Percentiles rank a stretch among this genome's conserved stretches.
phyloP scores from a whole-genome alignment of 306 rosid species.

The Albizia julibrissin region DNA sequence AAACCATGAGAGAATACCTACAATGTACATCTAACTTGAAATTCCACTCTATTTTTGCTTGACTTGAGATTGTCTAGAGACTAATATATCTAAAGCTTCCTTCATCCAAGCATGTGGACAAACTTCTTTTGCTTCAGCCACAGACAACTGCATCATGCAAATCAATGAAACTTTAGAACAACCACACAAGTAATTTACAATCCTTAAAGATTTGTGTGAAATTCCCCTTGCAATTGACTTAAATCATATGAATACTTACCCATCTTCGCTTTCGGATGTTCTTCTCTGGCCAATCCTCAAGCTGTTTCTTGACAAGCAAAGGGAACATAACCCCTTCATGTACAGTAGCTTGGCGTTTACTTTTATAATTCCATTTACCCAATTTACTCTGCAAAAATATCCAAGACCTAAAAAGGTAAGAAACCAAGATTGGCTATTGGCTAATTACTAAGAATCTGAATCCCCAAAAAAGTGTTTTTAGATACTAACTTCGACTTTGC shows the following conservation, averaged over 20 bases:
- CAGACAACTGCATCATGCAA: slow-evolving; percentile 62
- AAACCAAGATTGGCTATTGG: background rate
- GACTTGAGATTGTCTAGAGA: slow-evolving; percentile 44
- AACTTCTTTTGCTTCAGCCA: slow-evolving; percentile 73
- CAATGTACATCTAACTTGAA: slow-evolving; percentile 35
- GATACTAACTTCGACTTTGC: slow-evolving; percentile 68
- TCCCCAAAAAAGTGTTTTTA: slow-evolving; percentile 5
- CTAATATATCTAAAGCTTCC: slow-evolving; percentile 71
- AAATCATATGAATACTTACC: slow-evolving; percentile 52
- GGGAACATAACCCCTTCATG: slow-evolving; percentile 87
- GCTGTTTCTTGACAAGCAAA: slow-evolving; percentile 62
- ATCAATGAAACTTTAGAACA: slow-evolving; percentile 39
- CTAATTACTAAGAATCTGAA: background rate
- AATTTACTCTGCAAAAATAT: slow-evolving; percentile 54
- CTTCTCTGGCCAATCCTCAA: slow-evolving; percentile 86
- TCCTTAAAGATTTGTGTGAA: background rate
- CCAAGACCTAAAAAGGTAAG: slow-evolving; percentile 21
- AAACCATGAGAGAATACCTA: slow-evolving; percentile 26
- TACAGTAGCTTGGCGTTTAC: slow-evolving; percentile 65
- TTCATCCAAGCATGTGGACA: slow-evolving; percentile 93
- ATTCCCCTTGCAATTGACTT: slow-evolving; percentile 8
- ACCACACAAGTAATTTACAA: background rate
- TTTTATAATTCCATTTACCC: slow-evolving; percentile 76
- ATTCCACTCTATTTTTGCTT: slow-evolving; percentile 13
- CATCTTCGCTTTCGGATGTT: slow-evolving; percentile 62